Evolutionary conservation across 306 rosid genomes (phyloP), one percentile per base, ranked within the genome.

Genomic region (Cicer chorassanicum): DNA sequence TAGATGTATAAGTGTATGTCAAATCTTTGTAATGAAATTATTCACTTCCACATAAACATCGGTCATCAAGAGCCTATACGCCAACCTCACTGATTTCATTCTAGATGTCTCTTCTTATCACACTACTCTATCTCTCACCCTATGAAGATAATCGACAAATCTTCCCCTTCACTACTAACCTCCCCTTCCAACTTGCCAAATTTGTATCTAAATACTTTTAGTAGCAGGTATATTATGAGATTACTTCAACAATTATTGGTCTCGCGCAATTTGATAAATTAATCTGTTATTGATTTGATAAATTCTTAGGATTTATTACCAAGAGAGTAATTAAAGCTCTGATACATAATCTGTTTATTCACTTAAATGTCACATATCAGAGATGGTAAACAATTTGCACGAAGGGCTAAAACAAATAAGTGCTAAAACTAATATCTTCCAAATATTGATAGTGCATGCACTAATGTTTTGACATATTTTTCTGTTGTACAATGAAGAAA

Each of bases 391-490:
- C 18, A 16, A 16, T 16, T 16, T 16, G 18, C 18, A 16, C 18
- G 99, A 95, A 89, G 99, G 99, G 68, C 80, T 95, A 74, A 95
- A 95, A 80, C 98, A 95, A 81, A 98, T 95, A 83, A 90, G 98
- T 83, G 42, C 45, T 38, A 68, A 60, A 43, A 14, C 69, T 54
- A 46, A 65, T 42, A 7, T 44, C 62, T 53, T 70, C 21, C 42
- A 36, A 11, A 43, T 8, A 70, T 34, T 44, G 40, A 7, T 43
- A 45, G n/a, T 65, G 55, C 38, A 59, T 39, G 46, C 18, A 8
- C 48, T 62, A 12, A 18, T 62, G 29, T 36, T 48, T 59, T 14
- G 42, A 68, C 21, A 41, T 46, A 2, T 1, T 70, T 78, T 42
- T 36, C 51, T 53, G 1, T 19, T 19, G 21, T 19, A 1, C 1